Evolutionary conservation across 78 protist species (phyloP), one percentile per base, ranked within the genome.

Genomic region (Dictyostelium intermedium): DNA sequence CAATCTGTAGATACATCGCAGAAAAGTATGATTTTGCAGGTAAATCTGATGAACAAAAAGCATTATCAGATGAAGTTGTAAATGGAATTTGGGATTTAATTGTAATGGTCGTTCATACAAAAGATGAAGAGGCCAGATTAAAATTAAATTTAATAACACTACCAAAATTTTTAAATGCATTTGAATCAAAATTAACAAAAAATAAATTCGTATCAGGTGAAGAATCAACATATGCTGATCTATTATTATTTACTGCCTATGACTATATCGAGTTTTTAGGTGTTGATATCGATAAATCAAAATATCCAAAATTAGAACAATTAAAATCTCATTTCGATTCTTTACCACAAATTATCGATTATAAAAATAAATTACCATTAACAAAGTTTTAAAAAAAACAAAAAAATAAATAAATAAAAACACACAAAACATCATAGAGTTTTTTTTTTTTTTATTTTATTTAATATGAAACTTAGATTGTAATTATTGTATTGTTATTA

Each of bases 1-100:
- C 84, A 35, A 85, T 85, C 25, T 37, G 61, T 50, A 25, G 84
- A 35, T 85, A 85, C 39, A 30, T 85, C n/a, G 92, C 92, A 4
- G 66, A 85, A 27, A 50, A 85, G 11, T 13, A 85, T 14, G 60
- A 37, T 14, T 50, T 85, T n/a, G 61, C 60, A 11, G 92, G 92
- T 39, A 61, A 79, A 35, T 56, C 25, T 25, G 32, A 35, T 1
- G 76, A 13, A 8, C 73, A 74, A 56, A 50, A 23, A 6, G 92
- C 92, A 32, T 14, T 35, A 9, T 5, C 25, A 20, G 77, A 76
- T 9, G 83, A 41, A 61, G 10, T 76, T 25, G 74, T 76, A 6
- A 80, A 84, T 30, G 30, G 61, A 34, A 27, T 84, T 73, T 37
- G 60, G 53, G 91, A 84, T 84, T 30, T 73, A 35, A 35, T 72